A percentile compares a stretch with the other conserved stretches of the same genome.
Evolutionary conservation across 768 basidiomycete species (phyloP).

Genomic region (Leccinum fibrillosum): DNA sequence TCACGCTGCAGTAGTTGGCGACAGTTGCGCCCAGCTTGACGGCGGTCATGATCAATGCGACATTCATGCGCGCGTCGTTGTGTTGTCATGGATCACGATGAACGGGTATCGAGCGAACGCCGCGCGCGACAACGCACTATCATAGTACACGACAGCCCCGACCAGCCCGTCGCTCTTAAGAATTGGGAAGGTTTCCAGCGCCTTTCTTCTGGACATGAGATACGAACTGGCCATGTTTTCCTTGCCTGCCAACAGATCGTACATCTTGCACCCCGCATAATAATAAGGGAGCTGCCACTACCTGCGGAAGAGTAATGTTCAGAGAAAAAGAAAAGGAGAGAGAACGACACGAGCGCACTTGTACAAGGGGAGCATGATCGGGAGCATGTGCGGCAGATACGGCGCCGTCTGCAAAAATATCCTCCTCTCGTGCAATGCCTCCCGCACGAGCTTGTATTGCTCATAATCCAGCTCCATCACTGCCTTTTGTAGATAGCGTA

Average conservation of each 20-base stretch:
- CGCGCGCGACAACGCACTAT: conserved; percentile 53
- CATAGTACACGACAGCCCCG: conserved; percentile 95
- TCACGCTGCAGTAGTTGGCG: conserved; percentile 89
- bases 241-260: conserved; percentile 91
- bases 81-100: conserved; percentile 71
- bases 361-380: conserved; percentile 97
- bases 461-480: conserved; percentile 94
- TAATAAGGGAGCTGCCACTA: conserved; percentile 99
- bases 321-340: conserved; percentile 2
- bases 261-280: conserved; percentile 92
- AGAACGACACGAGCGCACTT: conserved; percentile 47
- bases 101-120: background rate
- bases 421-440: conserved; percentile 87
- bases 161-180: conserved; percentile 89
- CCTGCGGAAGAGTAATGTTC: conserved; percentile 30
- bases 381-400: conserved; percentile 88
- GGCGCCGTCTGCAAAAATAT: conserved; percentile 97
- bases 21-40: conserved; percentile 87
- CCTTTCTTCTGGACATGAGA: conserved; percentile 91
- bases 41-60: conserved; percentile 91
- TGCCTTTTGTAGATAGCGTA: conserved; percentile 96
- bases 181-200: conserved; percentile 95
- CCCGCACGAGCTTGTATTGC: conserved; percentile 93
- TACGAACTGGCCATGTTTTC: conserved; percentile 97
- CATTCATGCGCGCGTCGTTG: conserved; percentile 98